Evolutionary conservation across 371 early-diverging fungal species (phyloP).

Genomic region (Fennellomyces sp.): DNA sequence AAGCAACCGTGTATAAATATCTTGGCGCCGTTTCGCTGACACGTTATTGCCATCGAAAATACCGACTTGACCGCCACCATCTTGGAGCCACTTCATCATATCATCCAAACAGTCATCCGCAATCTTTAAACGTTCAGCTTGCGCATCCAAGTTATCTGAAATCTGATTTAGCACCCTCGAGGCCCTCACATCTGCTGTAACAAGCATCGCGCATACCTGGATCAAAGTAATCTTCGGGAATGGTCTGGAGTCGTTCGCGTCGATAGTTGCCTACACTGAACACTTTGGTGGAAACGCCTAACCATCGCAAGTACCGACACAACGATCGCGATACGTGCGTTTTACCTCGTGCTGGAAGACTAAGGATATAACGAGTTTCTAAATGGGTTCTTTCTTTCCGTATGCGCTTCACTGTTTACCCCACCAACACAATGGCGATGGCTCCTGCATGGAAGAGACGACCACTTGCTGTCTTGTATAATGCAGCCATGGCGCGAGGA

Average conservation of each 20-base stretch:
- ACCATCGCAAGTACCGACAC: conserved; percentile 93
- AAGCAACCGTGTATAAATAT: conserved; percentile 68
- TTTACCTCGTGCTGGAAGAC: conserved; percentile 92
- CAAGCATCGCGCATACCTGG: conserved; percentile 53
- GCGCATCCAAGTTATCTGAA: conserved; percentile 65
- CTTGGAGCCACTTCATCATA: conserved; percentile 82
- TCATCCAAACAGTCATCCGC: conserved; percentile 82
- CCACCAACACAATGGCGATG: conserved; percentile 85
- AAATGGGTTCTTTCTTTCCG: neutral
- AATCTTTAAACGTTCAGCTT: conserved; percentile 55
- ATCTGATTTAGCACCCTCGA: no score
- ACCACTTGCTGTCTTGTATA: conserved; percentile 26
- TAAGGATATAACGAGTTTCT: conserved; percentile 10
- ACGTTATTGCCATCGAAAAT: conserved; percentile 95
- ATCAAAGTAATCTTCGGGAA: conserved; percentile 85
- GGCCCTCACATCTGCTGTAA: no score
- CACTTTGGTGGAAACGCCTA: conserved; percentile 89
- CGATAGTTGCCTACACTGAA: conserved; percentile 98
- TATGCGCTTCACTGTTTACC: conserved; percentile 42
- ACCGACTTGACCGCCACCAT: conserved; percentile 80
- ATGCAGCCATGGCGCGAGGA: conserved; percentile 18
- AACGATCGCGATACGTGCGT: conserved; percentile 87
- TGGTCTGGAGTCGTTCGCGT: conserved; percentile 79
- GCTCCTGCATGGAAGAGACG: conserved; percentile 76
- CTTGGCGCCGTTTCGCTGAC: conserved; percentile 72